phyloP scores from a whole-genome alignment of 2,329 filamentous ascomycete genomes.

The Colletotrichum sp. region DNA sequence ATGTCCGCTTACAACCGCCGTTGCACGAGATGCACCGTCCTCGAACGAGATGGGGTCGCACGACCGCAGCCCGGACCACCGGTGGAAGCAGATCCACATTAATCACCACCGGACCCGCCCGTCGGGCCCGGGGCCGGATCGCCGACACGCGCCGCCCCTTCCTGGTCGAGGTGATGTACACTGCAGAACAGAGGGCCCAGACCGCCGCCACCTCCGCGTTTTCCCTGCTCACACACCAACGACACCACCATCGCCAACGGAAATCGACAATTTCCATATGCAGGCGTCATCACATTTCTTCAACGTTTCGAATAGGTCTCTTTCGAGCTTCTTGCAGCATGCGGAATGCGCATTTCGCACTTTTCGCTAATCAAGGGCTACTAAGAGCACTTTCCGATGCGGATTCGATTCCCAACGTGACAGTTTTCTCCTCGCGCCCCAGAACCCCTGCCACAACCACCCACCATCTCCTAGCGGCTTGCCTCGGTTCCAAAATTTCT shows the following conservation, averaged over 20 bases:
- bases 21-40: not conserved
- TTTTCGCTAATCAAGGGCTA: not conserved
- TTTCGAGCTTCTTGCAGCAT: conserved; percentile 7
- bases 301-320: not conserved
- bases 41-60: not conserved
- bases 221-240: not conserved
- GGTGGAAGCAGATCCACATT: not conserved
- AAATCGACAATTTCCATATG: not conserved
- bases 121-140: conserved; percentile 12
- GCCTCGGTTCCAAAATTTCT: not conserved
- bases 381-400: not conserved
- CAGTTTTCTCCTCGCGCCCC: conserved; percentile 9
- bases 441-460: not conserved
- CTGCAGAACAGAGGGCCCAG: not conserved
- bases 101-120: not conserved
- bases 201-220: conserved; percentile 6
- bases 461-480: not conserved
- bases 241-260: not conserved
- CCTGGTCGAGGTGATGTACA: not conserved
- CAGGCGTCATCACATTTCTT: not conserved
- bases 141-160: not conserved
- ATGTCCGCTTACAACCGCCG: not conserved
- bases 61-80: not conserved
- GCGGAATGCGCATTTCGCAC: not conserved
- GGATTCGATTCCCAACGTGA: not conserved